These are phyloP conservation scores for Rhodomyrtus tomentosa DNA, from an alignment of 345 rosid species.

Conservation along the genomic window DNA sequence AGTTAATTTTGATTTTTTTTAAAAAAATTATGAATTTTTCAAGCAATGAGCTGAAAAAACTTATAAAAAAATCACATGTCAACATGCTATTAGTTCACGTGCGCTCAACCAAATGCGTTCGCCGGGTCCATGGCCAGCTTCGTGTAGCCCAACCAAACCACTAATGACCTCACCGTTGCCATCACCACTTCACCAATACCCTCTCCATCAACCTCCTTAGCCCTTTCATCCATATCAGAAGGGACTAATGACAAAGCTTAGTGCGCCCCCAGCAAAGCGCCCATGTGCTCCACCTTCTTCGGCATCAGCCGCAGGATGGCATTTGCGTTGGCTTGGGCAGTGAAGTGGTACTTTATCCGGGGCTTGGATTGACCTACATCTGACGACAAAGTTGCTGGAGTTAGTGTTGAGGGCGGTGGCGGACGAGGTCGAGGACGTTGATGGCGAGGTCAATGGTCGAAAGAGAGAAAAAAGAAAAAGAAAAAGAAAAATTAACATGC, in stretches of 20 bases:
- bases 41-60: too few species aligned
- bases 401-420: conserved; percentile 14
- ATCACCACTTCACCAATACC: conserved; percentile 29
- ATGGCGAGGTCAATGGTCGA: background rate
- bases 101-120: conserved; percentile 65
- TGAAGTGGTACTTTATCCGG: conserved; percentile 9
- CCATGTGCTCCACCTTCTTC: conserved; percentile 19
- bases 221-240: conserved; percentile 30
- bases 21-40: too few species aligned
- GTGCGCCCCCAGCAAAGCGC: conserved; percentile 35
- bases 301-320: conserved; percentile 35
- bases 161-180: conserved; percentile 24
- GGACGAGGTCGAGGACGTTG: conserved; percentile 2
- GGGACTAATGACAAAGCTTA: conserved; percentile 28
- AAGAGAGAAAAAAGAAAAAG: too few species aligned
- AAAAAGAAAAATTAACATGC: too few species aligned
- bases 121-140: conserved; percentile 60
- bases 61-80: too few species aligned
- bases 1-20: too few species aligned
- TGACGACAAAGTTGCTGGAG: conserved; percentile 13
- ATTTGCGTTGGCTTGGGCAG: conserved; percentile 30
- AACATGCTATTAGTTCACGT: conserved; percentile 36
- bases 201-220: conserved; percentile 31
- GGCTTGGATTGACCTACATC: conserved; percentile 9
- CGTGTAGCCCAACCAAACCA: conserved; percentile 28